Evolutionary conservation across 371 early-diverging fungal species (phyloP), one percentile per base, ranked within the genome.

Genomic region (Syncephalastrum monosporum): DNA sequence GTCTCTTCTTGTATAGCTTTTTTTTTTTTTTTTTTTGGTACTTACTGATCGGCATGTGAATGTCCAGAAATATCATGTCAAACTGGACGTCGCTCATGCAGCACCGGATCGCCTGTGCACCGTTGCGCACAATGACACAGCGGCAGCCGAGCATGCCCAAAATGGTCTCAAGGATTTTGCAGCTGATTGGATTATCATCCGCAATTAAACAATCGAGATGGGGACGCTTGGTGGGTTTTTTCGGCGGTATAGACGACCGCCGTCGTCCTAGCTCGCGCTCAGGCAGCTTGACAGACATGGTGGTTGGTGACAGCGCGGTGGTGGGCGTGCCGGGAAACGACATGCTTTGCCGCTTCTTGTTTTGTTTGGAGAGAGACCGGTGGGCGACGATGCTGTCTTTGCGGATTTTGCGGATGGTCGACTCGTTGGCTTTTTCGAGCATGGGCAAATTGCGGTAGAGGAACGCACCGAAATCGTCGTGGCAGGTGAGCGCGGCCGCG

Each of bases 21-120:
- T 47, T 56, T 25, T 19, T 10, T 41, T 38, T 41, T 16, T 52
- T 42, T 53, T 59, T 42, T 17, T 24, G 2, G 2, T n/a, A 81
- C 87, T 81, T 84, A 91, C 90, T 81, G 45, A 93, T 90, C 1
- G 95, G 95, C 93, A 95, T 93, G 8, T 88, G 78, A n/a, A 92
- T 87, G 59, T 93, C 94, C 91, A 94, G 90, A 57, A 97, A 93
- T 33, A 97, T 93, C 23, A 94, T 79, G 58, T 94, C 94, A 74
- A 91, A 97, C 61, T 82, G 86, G 21, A 92, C 87, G 50, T 88
- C 85, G 0, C 92, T 92, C 87, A 95, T 90, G 1, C 92, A 92
- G 55, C 84, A 87, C 41, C 92, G 88, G 57, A 95, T 83, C 0
- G 93, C 94, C 65, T 94, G 95, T 4, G 92, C 94, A 7, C 96